Evolutionary conservation across 2,329 filamentous ascomycete species (phyloP).

Genomic region (Neofusicoccum cordaticola): DNA sequence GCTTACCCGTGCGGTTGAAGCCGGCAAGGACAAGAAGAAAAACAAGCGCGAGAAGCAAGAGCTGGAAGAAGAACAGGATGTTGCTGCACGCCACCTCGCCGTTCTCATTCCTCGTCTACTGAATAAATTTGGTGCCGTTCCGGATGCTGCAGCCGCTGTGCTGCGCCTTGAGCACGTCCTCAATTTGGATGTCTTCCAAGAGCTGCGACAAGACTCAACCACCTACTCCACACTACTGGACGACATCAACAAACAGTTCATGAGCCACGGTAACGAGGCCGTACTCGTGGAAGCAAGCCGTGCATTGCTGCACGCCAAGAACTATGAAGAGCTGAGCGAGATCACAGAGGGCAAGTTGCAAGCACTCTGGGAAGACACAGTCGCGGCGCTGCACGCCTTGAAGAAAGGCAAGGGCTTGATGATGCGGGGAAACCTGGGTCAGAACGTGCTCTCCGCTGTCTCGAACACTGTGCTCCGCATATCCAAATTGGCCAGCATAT

Average conservation of each 20-base stretch:
- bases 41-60: slow-evolving; percentile 57
- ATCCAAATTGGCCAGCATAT: slow-evolving; percentile 74
- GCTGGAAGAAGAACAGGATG: slow-evolving; percentile 68
- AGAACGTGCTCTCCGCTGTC: slow-evolving; percentile 65
- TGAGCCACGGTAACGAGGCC: slow-evolving; percentile 81
- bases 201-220: slow-evolving; percentile 80
- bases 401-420: slow-evolving; percentile 67
- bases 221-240: slow-evolving; percentile 79
- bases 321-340: slow-evolving; percentile 85
- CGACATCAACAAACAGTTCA: slow-evolving; percentile 91
- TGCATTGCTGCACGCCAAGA: slow-evolving; percentile 79
- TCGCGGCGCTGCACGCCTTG: slow-evolving; percentile 71
- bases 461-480: slow-evolving; percentile 75
- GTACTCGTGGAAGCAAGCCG: slow-evolving; percentile 81
- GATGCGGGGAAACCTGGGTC: slow-evolving; percentile 65
- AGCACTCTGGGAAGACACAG: slow-evolving; percentile 79
- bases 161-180: slow-evolving; percentile 82
- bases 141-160: slow-evolving; percentile 80
- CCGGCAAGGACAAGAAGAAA: slow-evolving; percentile 57
- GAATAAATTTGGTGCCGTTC: slow-evolving; percentile 89
- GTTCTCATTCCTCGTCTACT: slow-evolving; percentile 78
- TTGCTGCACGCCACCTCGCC: slow-evolving; percentile 74
- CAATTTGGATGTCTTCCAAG: slow-evolving; percentile 82
- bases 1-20: slow-evolving; percentile 65
- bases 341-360: slow-evolving; percentile 76